Evolutionary conservation across 208 protist species (phyloP).

Genomic region (Angomonas ambiguus): DNA sequence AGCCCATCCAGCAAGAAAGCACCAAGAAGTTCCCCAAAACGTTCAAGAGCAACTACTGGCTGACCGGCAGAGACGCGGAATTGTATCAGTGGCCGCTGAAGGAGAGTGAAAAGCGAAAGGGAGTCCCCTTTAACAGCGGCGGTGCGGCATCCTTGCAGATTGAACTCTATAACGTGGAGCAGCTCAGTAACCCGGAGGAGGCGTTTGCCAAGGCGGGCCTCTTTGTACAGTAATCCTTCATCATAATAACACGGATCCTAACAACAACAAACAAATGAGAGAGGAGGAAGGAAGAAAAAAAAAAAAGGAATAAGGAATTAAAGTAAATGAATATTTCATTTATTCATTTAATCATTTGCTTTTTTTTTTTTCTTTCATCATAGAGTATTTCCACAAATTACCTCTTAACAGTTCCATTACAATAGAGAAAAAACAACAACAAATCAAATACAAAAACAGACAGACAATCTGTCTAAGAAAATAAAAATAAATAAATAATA

Average conservation of each 20-base stretch:
- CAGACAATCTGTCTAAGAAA: neutral
- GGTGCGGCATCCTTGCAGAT: constrained; percentile 52
- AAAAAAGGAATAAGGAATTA: constrained; percentile 6
- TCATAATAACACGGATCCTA: neutral
- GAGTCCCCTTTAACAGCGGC: constrained; percentile 51
- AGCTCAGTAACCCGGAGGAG: constrained; percentile 82
- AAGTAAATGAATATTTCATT: constrained; percentile 4
- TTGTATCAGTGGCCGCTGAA: constrained; percentile 88
- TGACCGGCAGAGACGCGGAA: constrained; percentile 79
- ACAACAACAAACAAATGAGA: neutral
- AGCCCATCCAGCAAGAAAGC: constrained; percentile 69
- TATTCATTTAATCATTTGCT: constrained; percentile 4
- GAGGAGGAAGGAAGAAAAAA: constrained; percentile 1
- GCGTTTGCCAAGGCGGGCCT: constrained; percentile 82
- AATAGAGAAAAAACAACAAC: constrained; percentile 7
- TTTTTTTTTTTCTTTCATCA: constrained; percentile 13
- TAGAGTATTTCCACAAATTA: constrained; percentile 2
- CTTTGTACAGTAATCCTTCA: constrained; percentile 76
- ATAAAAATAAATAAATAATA: neutral
- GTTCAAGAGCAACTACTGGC: constrained; percentile 86
- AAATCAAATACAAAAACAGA: neutral
- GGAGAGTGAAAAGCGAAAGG: constrained; percentile 72
- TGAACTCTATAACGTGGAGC: constrained; percentile 86
- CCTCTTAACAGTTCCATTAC: neutral
- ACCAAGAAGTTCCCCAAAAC: constrained; percentile 68